Evolutionary conservation across 345 rosid species (phyloP).

Genomic region (Arabidopsis arenosa): DNA sequence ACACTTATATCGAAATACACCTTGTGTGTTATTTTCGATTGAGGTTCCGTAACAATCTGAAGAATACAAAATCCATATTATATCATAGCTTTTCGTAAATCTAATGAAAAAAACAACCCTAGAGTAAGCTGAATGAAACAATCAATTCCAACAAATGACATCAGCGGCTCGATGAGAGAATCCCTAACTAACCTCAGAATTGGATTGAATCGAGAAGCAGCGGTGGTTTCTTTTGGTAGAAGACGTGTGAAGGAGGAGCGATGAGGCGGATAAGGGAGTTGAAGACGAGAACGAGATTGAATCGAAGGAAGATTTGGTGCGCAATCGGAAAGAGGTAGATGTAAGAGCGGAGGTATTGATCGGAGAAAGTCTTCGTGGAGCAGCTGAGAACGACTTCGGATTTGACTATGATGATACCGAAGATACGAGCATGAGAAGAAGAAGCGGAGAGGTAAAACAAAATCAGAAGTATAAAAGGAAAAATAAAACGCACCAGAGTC

Average conservation of each 20-base stretch:
- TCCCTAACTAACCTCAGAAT: slow-evolving; percentile 70
- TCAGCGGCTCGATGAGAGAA: neutral
- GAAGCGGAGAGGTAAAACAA: neutral
- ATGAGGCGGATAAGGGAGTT: slow-evolving; percentile 49
- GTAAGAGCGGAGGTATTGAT: slow-evolving; percentile 42
- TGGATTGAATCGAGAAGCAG: slow-evolving; percentile 60
- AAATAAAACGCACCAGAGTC: slow-evolving; percentile 52
- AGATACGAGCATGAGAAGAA: neutral
- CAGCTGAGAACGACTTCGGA: slow-evolving; percentile 53
- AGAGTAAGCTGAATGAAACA: neutral
- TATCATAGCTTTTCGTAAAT: neutral
- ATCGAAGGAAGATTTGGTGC: slow-evolving; percentile 35
- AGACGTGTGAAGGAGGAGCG: slow-evolving; percentile 48
- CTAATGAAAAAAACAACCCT: neutral
- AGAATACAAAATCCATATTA: slow-evolving; percentile 10
- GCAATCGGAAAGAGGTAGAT: slow-evolving; percentile 44
- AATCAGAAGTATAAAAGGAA: neutral
- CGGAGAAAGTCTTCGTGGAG: slow-evolving; percentile 47
- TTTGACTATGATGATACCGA: slow-evolving; percentile 54
- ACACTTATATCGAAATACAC: slow-evolving; percentile 93
- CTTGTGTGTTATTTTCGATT: slow-evolving; percentile 85
- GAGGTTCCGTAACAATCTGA: slow-evolving; percentile 56
- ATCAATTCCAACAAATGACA: neutral
- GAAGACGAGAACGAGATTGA: slow-evolving; percentile 46
- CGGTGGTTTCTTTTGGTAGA: slow-evolving; percentile 44